phyloP scores from a whole-genome alignment of 495 filamentous ascomycete genomes.

The Tirmania nivea region DNA sequence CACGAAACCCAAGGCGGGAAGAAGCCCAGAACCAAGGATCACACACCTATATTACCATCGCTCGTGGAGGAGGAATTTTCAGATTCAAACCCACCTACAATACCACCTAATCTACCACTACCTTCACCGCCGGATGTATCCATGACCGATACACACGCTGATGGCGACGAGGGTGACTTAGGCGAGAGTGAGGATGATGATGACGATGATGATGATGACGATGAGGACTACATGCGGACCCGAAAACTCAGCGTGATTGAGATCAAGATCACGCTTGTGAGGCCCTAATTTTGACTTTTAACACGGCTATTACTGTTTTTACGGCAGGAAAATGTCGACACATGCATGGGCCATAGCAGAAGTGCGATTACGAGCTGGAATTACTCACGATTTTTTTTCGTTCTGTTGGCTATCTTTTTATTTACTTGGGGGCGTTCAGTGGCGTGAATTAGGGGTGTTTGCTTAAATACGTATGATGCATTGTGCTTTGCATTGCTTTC shows the following conservation, averaged over 20 bases:
- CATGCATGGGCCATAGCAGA: no score
- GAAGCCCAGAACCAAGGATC: not conserved
- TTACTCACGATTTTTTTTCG: no score
- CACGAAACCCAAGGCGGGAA: not conserved
- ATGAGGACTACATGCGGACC: slow-evolving; percentile 3
- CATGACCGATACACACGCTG: not conserved
- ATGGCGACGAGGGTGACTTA: not conserved
- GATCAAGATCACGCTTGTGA: slow-evolving; percentile 2
- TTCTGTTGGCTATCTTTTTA: no score
- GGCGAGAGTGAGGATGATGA: not conserved
- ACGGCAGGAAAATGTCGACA: no score
- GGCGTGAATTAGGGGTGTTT: no score
- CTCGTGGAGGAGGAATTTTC: not conserved
- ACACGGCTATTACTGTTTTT: no score
- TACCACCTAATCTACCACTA: not conserved
- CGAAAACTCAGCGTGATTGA: slow-evolving; percentile 9
- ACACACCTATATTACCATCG: not conserved
- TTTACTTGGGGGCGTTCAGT: no score
- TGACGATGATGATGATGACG: not conserved
- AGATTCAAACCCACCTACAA: not conserved
- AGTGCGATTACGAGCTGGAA: no score
- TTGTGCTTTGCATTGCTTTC: no score
- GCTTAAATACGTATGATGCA: no score
- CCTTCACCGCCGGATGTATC: not conserved
- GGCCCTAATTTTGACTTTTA: not conserved